Conservation (phyloP, 768 basidiomycete genomes). For the Pisolithus tinctorius region DNA sequence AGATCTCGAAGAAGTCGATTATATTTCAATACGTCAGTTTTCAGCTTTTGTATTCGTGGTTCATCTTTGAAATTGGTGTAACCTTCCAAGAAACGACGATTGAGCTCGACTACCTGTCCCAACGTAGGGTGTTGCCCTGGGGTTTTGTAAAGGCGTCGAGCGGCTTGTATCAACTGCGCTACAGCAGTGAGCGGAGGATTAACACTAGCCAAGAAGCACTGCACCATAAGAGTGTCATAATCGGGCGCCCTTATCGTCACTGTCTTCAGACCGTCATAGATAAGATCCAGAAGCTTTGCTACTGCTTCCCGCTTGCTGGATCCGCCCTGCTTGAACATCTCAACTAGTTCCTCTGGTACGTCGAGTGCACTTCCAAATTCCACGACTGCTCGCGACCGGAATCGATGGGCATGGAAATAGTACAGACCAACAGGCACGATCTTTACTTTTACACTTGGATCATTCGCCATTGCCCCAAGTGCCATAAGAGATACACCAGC, state of each 20-base stretch:
- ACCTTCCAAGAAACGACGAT: slow-evolving; percentile 87
- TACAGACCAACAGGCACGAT: slow-evolving; percentile 82
- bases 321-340: slow-evolving; percentile 90
- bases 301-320: slow-evolving; percentile 85
- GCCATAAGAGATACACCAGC: slow-evolving; percentile 99
- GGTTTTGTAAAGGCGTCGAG: slow-evolving; percentile 86
- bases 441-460: slow-evolving; percentile 80
- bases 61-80: slow-evolving; percentile 92
- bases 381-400: slow-evolving; percentile 94
- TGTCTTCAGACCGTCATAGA: slow-evolving; percentile 90
- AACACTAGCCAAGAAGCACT: slow-evolving; percentile 15
- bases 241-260: slow-evolving; percentile 95
- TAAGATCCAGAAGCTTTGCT: slow-evolving; percentile 78
- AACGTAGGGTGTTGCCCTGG: slow-evolving; percentile 91
- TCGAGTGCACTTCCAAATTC: slow-evolving; percentile 91
- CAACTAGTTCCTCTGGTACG: slow-evolving; percentile 83
- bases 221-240: slow-evolving; percentile 95
- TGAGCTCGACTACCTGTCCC: slow-evolving; percentile 93
- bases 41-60: slow-evolving; percentile 76
- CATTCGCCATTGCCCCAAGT: slow-evolving; percentile 91
- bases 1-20: slow-evolving; percentile 84
- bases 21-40: slow-evolving; percentile 78
- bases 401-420: slow-evolving; percentile 75
- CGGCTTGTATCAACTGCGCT: slow-evolving; percentile 86
- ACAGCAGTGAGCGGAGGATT: slow-evolving; percentile 2